phyloP scores from a whole-genome alignment of 257 asterid species.

The Paulownia fortunei region DNA sequence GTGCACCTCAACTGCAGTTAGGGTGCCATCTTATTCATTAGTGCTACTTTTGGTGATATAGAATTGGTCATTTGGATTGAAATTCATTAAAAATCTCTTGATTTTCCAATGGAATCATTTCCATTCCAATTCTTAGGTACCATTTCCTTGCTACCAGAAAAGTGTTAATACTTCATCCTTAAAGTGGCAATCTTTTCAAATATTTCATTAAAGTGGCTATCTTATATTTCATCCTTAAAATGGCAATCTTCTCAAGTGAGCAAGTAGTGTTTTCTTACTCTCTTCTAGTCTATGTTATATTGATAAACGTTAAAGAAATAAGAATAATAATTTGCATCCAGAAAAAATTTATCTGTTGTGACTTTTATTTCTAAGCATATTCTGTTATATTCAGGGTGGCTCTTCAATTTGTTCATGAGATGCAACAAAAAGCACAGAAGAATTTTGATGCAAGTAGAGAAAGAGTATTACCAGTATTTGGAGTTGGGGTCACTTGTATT shows the following conservation, averaged over 20 bases:
- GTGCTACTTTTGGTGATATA: no score
- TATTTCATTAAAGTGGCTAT: background rate
- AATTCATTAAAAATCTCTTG: no score
- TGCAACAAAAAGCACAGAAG: slow-evolving; percentile 83
- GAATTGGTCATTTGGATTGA: no score
- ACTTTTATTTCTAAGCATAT: slow-evolving; percentile 12
- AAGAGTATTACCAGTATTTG: slow-evolving; percentile 77
- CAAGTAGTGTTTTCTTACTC: no score
- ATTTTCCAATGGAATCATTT: background rate
- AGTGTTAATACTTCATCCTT: background rate
- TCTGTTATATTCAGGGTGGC: slow-evolving; percentile 71
- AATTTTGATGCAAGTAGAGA: slow-evolving; percentile 90
- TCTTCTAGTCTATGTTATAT: background rate
- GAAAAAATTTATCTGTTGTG: no score
- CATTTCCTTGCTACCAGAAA: background rate
- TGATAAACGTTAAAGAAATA: background rate
- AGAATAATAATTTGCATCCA: background rate
- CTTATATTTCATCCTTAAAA: no score
- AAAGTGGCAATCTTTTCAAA: background rate
- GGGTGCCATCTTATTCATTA: no score
- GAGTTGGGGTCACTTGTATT: slow-evolving; percentile 84
- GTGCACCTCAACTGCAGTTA: no score
- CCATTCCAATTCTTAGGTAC: background rate
- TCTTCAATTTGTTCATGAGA: slow-evolving; percentile 89
- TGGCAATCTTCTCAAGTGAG: no score